Percentiles rank a stretch among this genome's conserved stretches.
phyloP scores from a whole-genome alignment of 257 asterid genomes.

The Gentiana straminea region DNA sequence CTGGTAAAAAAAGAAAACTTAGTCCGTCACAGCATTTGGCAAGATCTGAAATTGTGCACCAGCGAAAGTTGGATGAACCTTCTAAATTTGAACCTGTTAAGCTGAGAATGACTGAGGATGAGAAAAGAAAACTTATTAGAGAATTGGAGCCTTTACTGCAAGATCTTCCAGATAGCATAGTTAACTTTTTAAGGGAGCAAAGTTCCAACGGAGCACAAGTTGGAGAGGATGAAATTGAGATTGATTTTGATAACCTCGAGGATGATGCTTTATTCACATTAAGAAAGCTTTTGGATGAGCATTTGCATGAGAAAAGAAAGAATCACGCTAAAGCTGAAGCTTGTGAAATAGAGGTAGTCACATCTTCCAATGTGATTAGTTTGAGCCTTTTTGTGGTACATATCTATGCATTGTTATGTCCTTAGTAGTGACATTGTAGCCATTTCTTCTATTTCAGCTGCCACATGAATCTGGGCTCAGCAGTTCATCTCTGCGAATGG shows the following conservation, averaged over 20 bases:
- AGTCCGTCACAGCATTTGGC: conserved; percentile 36
- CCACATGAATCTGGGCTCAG: conserved; percentile 81
- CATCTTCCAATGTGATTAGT: not conserved
- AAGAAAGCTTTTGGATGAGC: conserved; percentile 54
- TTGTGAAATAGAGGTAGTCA: conserved; percentile 73
- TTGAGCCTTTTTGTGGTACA: no score
- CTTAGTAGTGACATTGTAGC: conserved; percentile 4
- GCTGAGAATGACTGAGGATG: conserved; percentile 54
- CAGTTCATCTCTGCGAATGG: conserved; percentile 75
- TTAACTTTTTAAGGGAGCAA: conserved; percentile 50
- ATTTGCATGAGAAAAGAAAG: conserved; percentile 38
- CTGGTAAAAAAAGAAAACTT: conserved; percentile 51
- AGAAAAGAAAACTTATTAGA: conserved; percentile 39
- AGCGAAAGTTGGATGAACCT: no score
- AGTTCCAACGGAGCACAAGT: conserved; percentile 37
- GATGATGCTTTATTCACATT: conserved; percentile 52
- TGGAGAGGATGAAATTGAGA: conserved; percentile 72
- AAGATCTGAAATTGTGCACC: conserved; percentile 14
- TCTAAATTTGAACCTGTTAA: conserved; percentile 30
- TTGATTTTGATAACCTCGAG: conserved; percentile 56
- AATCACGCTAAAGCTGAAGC: conserved; percentile 43
- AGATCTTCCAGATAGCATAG: conserved; percentile 49
- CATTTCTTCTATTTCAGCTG: conserved; percentile 40
- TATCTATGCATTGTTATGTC: not conserved
- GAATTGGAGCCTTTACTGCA: conserved; percentile 44